These are phyloP conservation scores for Elaeagnus macrophylla DNA, from an alignment of 306 rosid species.

Conservation along the genomic window DNA sequence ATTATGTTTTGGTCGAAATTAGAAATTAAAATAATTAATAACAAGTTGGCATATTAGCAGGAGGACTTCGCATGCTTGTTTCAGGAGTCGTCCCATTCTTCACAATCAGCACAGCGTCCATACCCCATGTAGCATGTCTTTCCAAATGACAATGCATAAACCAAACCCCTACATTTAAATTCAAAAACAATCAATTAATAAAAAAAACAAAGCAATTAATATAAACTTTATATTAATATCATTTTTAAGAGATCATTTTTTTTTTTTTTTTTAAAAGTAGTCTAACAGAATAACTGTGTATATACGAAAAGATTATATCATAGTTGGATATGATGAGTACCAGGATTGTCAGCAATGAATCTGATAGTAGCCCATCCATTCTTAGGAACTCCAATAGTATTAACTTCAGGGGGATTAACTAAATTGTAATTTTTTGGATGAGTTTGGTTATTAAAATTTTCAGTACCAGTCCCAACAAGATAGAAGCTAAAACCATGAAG, in stretches of 20 bases:
- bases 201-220: background rate
- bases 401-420: slow-evolving; percentile 20
- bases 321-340: too few relatives aligned
- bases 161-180: slow-evolving; percentile 2
- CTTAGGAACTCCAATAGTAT: slow-evolving; percentile 19
- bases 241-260: too few relatives aligned
- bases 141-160: background rate
- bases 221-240: too few relatives aligned
- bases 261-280: too few relatives aligned
- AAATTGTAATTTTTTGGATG: slow-evolving; percentile 18
- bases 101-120: slow-evolving; percentile 15
- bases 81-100: slow-evolving; percentile 2
- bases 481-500: slow-evolving; percentile 28
- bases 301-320: too few relatives aligned
- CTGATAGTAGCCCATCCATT: slow-evolving; percentile 32
- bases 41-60: slow-evolving; percentile 5
- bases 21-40: background rate
- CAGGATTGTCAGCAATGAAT: slow-evolving; percentile 27
- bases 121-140: slow-evolving; percentile 13
- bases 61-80: slow-evolving; percentile 11
- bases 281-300: too few relatives aligned
- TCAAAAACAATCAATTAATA: background rate
- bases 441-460: slow-evolving; percentile 4
- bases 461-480: slow-evolving; percentile 19
- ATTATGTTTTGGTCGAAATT: too few relatives aligned